Evolutionary conservation across 495 filamentous ascomycete genomes (phyloP), one percentile per base, ranked within the genome.

Genomic region (Neurospora terricola): DNA sequence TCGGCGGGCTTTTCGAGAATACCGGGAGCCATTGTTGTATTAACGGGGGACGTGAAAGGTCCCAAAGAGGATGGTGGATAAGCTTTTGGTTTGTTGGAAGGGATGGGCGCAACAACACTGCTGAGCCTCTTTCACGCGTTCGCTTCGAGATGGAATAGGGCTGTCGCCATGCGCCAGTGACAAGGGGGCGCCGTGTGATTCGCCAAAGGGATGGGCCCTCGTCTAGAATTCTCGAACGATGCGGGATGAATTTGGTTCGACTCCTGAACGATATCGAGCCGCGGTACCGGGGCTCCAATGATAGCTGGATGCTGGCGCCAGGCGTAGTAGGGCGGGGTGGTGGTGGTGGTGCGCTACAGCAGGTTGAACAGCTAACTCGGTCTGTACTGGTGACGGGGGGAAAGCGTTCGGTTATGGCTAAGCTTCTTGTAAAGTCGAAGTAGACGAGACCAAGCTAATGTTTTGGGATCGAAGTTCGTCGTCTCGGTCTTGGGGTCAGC

Each of bases 1-100:
- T 79, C 79, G 9, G 62, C 59, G 38, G 74, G 45, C 75, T 78
- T 78, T 37, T 81, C 76, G 70, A 78, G 38, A 21, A 76, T 73
- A 18, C 76, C 75, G 36, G 78, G 79, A n/a, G 77, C 59, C 81
- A 81, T 82, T 43, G 69, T 54, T 42, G 39, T 16, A 37, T 18
- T 38, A 21, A 38, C 16, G 54, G 54, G 54, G 54, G 54, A 34
- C 27, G 54, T 27, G 5, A 66, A 34, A 36, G 54, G 12, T 66
- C 54, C 54, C 27, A 34, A 62, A 9, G 36, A 21, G 12, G 69
- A 38, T 70, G 5, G 14, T 71, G 39, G 21, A 71, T 14, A 18
- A 8, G 27, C 54, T 27, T 66, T 66, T 59, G 48, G 11, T 3
- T 59, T 36, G 54, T 66, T 66, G 54, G 27, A 66, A 18, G 2